Percentiles rank a stretch among this genome's conserved stretches.
phyloP scores from a whole-genome alignment of 305 asterid species.

The Fraxinus sp. region DNA sequence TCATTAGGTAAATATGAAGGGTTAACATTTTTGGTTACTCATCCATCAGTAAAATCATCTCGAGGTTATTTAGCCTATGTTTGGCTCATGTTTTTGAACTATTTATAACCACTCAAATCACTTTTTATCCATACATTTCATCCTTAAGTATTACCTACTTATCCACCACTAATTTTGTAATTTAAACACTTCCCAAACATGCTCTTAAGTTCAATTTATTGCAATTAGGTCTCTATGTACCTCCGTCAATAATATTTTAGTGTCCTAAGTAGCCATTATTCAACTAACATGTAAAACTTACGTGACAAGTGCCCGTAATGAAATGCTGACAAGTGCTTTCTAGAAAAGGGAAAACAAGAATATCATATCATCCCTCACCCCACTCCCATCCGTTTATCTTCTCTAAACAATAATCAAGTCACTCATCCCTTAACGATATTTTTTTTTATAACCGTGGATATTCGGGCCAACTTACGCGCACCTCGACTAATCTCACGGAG shows the following conservation, averaged over 20 bases:
- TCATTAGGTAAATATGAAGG: background rate
- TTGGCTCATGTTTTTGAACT: background rate
- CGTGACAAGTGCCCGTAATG: background rate
- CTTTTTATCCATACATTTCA: background rate
- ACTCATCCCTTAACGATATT: background rate
- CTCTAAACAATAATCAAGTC: background rate
- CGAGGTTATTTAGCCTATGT: background rate
- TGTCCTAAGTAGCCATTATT: background rate
- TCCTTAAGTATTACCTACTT: background rate
- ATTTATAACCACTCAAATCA: background rate
- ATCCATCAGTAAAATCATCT: background rate
- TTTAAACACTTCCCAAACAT: background rate
- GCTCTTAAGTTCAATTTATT: background rate
- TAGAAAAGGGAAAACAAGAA: background rate
- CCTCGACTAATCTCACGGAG: too few species aligned
- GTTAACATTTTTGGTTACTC: background rate
- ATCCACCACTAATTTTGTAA: background rate
- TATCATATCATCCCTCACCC: background rate
- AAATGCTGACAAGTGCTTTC: background rate
- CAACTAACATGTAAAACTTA: background rate
- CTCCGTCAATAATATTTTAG: background rate
- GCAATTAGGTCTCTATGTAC: background rate
- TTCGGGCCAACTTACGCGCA: too few species aligned
- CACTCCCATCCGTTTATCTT: background rate
- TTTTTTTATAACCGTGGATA: too few species aligned